phyloP scores from a whole-genome alignment of 257 asterid species.

The Solanum chaucha region DNA sequence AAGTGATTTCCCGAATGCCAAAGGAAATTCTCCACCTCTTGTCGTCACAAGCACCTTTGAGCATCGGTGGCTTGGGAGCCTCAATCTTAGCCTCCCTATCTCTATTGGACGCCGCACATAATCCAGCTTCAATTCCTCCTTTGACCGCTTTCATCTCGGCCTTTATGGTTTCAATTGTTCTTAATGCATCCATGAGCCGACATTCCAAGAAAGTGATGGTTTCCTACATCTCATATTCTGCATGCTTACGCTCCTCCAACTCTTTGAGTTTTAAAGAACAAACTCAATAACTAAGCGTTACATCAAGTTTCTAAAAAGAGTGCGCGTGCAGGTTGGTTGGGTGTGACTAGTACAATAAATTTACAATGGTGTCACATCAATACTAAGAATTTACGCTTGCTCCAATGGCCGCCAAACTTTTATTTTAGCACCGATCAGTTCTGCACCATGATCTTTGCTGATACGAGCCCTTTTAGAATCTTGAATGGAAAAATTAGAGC shows the following conservation, averaged over 20 bases:
- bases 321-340: too few species aligned
- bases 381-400: conserved; percentile 21
- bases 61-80: not conserved
- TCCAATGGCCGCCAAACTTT: conserved; percentile 45
- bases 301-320: too few species aligned
- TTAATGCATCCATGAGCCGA: too few species aligned
- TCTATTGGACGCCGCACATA: not conserved
- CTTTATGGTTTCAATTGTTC: not conserved
- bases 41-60: not conserved
- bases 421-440: conserved; percentile 32
- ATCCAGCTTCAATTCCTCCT: not conserved
- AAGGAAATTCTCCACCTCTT: not conserved
- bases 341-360: too few species aligned
- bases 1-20: not conserved
- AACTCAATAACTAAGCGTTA: too few species aligned
- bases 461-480: conserved; percentile 3
- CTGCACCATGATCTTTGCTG: conserved; percentile 23
- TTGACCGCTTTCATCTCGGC: not conserved
- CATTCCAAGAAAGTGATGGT: too few species aligned
- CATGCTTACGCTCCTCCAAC: too few species aligned
- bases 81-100: not conserved
- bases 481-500: conserved; percentile 12
- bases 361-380: not conserved
- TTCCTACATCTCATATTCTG: too few species aligned
- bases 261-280: too few species aligned